A percentile compares a stretch with the other conserved stretches of the same genome.
Evolutionary conservation across 805 yeast genomes (phyloP).

Genomic region (Lachancea dasiensis): DNA sequence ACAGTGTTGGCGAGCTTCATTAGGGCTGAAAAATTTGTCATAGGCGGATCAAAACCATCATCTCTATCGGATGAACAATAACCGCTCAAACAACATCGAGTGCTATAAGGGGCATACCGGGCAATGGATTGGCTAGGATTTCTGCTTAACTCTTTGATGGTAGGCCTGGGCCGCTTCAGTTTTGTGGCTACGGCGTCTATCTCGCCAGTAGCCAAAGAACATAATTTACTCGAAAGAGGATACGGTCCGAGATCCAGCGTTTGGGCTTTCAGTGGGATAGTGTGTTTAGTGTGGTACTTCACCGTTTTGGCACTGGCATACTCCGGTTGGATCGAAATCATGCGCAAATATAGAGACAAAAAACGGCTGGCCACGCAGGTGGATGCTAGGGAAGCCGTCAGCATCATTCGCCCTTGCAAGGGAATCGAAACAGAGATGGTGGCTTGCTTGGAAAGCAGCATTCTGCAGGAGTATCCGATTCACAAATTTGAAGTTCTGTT

Average conservation of each 20-base stretch:
- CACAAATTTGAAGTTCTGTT: slow-evolving; percentile 61
- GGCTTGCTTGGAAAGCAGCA: slow-evolving; percentile 59
- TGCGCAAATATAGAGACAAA: slow-evolving; percentile 26
- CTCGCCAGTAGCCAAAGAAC: too few relatives aligned
- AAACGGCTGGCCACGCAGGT: slow-evolving; percentile 14
- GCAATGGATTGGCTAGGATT: background rate
- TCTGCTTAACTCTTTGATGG: too few relatives aligned
- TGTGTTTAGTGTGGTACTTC: slow-evolving; percentile 36
- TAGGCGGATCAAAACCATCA: background rate
- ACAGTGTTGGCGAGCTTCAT: background rate
- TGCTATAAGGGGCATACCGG: background rate
- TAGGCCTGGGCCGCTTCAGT: background rate
- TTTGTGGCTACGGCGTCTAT: background rate
- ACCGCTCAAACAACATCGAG: slow-evolving; percentile 1
- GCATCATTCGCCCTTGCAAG: slow-evolving; percentile 75
- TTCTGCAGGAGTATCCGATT: slow-evolving; percentile 60
- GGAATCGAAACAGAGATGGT: slow-evolving; percentile 76
- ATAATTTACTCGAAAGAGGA: too few relatives aligned
- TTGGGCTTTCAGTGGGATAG: slow-evolving; percentile 10
- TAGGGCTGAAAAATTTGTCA: background rate
- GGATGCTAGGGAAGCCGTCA: slow-evolving; percentile 55
- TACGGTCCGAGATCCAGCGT: background rate
- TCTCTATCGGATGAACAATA: background rate
- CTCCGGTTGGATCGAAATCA: slow-evolving; percentile 37
- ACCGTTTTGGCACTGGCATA: slow-evolving; percentile 36